Evolutionary conservation across 1,284 basidiomycete species (phyloP).

Genomic region (Afroboletus lepidellus): DNA sequence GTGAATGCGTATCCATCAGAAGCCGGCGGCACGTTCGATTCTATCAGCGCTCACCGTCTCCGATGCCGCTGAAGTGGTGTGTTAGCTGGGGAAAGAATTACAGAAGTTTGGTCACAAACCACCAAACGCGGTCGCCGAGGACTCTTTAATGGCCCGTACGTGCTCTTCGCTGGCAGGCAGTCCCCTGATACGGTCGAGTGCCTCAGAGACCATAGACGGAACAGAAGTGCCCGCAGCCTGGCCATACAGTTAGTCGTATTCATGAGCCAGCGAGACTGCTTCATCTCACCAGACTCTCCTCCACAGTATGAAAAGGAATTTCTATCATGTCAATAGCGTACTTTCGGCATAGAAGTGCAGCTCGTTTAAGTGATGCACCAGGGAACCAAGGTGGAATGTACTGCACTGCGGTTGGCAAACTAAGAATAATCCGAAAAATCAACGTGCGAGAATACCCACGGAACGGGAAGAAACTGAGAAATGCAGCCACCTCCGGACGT

Average conservation of each 20-base stretch:
- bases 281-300: conserved; percentile 20
- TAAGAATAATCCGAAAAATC: not conserved
- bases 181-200: conserved; percentile 15
- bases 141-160: conserved; percentile 28
- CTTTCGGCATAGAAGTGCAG: conserved; percentile 21
- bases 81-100: conserved; percentile 7
- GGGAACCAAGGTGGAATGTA: conserved; percentile 31
- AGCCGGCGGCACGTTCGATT: not conserved
- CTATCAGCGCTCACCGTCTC: conserved; percentile 23
- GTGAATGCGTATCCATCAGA: not conserved
- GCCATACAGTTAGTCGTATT: not conserved
- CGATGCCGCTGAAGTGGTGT: conserved; percentile 24
- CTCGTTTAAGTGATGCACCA: conserved; percentile 29
- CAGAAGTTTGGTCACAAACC: conserved; percentile 16
- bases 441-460: conserved; percentile 11
- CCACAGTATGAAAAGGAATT: conserved; percentile 27
- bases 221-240: conserved; percentile 25
- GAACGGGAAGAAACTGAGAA: conserved; percentile 22
- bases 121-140: conserved; percentile 32
- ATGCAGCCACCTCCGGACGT: not conserved
- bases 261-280: not conserved
- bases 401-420: conserved; percentile 16
- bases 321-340: conserved; percentile 30
- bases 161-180: conserved; percentile 6
- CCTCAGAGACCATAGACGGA: conserved; percentile 30